phyloP scores from a whole-genome alignment of 805 yeast species.

The Scheffersomyces spartinae region DNA sequence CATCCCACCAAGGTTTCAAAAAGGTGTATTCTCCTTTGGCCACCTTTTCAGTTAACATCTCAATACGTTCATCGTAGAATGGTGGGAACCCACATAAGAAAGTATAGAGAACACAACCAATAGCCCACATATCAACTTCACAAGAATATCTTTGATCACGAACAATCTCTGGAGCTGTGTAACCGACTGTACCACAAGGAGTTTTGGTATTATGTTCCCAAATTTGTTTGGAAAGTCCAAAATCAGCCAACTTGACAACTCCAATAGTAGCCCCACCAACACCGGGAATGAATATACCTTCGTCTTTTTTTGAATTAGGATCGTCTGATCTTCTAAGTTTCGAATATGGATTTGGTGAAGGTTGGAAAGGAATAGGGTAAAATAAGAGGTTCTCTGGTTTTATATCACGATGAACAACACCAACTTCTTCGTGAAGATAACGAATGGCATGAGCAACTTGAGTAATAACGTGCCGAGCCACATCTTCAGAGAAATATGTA shows the following conservation, averaged over 20 bases:
- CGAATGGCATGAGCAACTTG: conserved; percentile 57
- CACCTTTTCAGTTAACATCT: conserved; percentile 62
- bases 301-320: conserved; percentile 61
- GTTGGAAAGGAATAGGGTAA: conserved; percentile 43
- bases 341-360: conserved; percentile 23
- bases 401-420: conserved; percentile 75
- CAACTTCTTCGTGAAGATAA: conserved; percentile 61
- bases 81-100: conserved; percentile 96
- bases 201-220: conserved; percentile 87
- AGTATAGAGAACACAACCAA: conserved; percentile 93
- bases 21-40: conserved; percentile 73
- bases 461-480: conserved; percentile 48
- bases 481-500: conserved; percentile 55
- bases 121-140: conserved; percentile 98
- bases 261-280: conserved; percentile 94
- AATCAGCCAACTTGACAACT: conserved; percentile 81
- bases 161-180: conserved; percentile 97
- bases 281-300: conserved; percentile 71
- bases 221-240: conserved; percentile 86
- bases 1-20: conserved; percentile 85
- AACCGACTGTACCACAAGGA: conserved; percentile 98
- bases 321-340: conserved; percentile 57
- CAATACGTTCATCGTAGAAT: conserved; percentile 77
- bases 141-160: conserved; percentile 86
- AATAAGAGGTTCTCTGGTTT: conserved; percentile 72